Evolutionary conservation across 805 yeast genomes (phyloP).

Genomic region (Candida ipomoeae): DNA sequence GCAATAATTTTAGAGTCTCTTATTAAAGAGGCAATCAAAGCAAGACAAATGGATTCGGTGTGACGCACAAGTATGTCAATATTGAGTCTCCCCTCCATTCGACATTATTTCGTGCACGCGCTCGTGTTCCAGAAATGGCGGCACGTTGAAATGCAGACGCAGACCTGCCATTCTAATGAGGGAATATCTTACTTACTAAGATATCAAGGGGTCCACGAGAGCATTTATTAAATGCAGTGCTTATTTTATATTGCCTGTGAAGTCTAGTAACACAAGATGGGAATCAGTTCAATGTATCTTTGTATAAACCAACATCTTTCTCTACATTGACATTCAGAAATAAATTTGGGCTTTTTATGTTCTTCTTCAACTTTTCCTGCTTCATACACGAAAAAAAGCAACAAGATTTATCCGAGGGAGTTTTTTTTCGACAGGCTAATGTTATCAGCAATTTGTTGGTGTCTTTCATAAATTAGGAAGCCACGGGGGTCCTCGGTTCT

Average conservation of each 20-base stretch:
- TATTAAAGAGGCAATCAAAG: neutral
- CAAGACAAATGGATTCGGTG: neutral
- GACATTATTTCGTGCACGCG: neutral
- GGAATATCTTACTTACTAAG: no score
- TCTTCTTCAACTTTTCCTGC: neutral
- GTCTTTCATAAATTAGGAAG: neutral
- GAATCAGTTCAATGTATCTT: neutral
- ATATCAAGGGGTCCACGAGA: no score
- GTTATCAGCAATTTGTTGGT: neutral
- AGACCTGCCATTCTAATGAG: no score
- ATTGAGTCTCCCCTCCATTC: neutral
- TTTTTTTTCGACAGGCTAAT: no score
- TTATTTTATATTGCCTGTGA: no score
- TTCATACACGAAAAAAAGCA: neutral
- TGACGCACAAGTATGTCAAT: neutral
- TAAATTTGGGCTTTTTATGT: neutral
- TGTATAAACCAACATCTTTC: neutral
- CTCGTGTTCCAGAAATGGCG: neutral
- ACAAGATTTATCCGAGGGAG: no score
- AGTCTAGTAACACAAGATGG: no score
- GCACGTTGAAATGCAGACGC: neutral
- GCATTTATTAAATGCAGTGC: no score
- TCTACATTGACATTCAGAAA: neutral
- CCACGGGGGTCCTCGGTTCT: slow-evolving; percentile 2
- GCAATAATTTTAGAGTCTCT: neutral